A percentile compares a stretch with the other conserved stretches of the same genome.
Evolutionary conservation across 768 basidiomycete genomes (phyloP).

Genomic region (Phanerodontia chrysosporium): DNA sequence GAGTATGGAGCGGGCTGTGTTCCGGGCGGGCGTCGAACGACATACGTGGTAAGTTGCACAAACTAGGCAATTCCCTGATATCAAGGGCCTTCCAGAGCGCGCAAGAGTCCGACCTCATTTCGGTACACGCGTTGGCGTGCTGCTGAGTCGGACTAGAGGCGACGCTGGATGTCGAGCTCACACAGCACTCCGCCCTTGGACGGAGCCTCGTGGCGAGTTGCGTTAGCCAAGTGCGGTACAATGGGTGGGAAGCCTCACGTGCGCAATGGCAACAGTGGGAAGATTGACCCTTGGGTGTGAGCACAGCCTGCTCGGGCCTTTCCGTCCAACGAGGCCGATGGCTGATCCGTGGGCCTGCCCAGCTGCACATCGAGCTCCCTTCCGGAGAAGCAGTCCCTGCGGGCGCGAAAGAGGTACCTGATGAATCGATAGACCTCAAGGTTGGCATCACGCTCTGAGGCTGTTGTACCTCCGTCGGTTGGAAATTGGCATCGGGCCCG

Average conservation of each 20-base stretch:
- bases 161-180: not conserved
- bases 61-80: not conserved
- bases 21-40: not conserved
- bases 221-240: not conserved
- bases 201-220: not conserved
- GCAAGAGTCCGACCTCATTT: not conserved
- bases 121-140: not conserved
- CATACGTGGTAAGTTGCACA: not conserved
- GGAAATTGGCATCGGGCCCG: constrained; percentile 6
- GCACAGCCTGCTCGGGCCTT: too few relatives aligned
- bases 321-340: not conserved
- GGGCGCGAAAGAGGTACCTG: not conserved
- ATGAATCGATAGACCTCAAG: not conserved
- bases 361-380: not conserved
- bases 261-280: not conserved
- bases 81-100: not conserved
- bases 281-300: too few relatives aligned
- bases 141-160: not conserved
- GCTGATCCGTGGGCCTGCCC: not conserved
- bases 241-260: not conserved
- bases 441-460: not conserved
- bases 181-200: not conserved
- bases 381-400: not conserved
- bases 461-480: too few relatives aligned
- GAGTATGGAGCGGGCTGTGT: not conserved